phyloP scores from a whole-genome alignment of 345 rosid species.

The Eutrema japonicum region DNA sequence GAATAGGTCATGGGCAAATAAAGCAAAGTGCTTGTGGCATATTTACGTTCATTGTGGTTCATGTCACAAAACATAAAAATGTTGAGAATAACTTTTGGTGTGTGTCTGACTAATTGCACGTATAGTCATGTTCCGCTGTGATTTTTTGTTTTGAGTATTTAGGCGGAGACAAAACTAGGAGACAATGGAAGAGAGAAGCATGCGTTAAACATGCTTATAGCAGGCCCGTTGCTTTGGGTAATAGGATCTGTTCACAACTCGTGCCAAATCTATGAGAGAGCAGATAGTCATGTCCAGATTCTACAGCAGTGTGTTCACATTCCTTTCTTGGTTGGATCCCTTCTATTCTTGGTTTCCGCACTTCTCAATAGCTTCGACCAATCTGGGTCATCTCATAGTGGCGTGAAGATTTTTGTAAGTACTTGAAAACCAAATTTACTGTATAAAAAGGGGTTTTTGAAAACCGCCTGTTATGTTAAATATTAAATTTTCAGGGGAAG shows the following conservation, averaged over 20 bases:
- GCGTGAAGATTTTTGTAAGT: slow-evolving; percentile 60
- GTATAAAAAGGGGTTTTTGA: neutral
- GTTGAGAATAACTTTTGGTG: neutral
- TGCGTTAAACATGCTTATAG: slow-evolving; percentile 66
- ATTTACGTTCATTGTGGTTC: slow-evolving; percentile 5
- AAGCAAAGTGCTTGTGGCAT: neutral
- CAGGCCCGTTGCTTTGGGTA: slow-evolving; percentile 73
- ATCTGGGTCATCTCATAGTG: slow-evolving; percentile 50
- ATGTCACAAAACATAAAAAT: slow-evolving; percentile 9
- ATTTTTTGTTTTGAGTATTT: slow-evolving; percentile 9
- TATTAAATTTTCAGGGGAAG: slow-evolving; percentile 46
- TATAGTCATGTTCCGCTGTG: neutral
- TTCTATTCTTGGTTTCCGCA: slow-evolving; percentile 64
- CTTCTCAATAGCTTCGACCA: slow-evolving; percentile 61
- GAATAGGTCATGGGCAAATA: neutral
- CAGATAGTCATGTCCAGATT: slow-evolving; percentile 81
- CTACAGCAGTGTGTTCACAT: slow-evolving; percentile 71
- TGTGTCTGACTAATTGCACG: neutral
- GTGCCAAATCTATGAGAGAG: slow-evolving; percentile 87
- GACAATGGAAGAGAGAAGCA: slow-evolving; percentile 57
- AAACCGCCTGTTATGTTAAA: slow-evolving; percentile 4
- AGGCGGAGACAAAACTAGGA: slow-evolving; percentile 61
- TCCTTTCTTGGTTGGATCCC: slow-evolving; percentile 72
- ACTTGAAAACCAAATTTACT: neutral
- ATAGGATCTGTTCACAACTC: slow-evolving; percentile 86